Conservation (phyloP, 805 yeast genomes). For the Lachancea lanzarotensis region DNA sequence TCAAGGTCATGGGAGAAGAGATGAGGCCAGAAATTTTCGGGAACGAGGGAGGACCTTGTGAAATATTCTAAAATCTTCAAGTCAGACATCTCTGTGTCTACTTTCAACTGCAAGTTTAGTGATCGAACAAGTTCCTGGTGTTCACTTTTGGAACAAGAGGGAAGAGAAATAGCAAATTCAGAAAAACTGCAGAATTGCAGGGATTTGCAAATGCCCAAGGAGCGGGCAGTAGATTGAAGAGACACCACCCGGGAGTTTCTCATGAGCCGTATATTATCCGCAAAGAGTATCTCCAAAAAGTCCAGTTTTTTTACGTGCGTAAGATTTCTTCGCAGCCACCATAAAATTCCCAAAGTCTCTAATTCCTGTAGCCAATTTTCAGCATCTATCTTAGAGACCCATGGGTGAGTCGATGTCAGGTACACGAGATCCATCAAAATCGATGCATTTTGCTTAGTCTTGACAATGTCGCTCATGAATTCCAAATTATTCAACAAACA, state of each 20-base stretch:
- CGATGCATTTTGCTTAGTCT: background rate
- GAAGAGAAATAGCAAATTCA: background rate
- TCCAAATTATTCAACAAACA: background rate
- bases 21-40: background rate
- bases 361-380: background rate
- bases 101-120: background rate
- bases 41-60: background rate
- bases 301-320: background rate
- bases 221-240: slow-evolving; percentile 1
- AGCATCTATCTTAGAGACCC: background rate
- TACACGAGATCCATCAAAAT: slow-evolving; percentile 2
- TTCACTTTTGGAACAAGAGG: background rate
- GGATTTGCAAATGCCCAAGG: background rate
- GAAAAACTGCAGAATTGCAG: slow-evolving; percentile 1
- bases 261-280: background rate
- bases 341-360: slow-evolving; percentile 1
- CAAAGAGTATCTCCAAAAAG: slow-evolving; percentile 4
- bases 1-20: background rate
- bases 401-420: slow-evolving; percentile 5
- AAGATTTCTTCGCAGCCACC: slow-evolving; percentile 3
- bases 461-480: background rate
- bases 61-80: background rate
- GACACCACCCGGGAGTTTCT: background rate
- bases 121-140: background rate
- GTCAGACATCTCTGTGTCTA: background rate